Evolutionary conservation across 768 basidiomycete genomes (phyloP).

Genomic region (Mycena vitilis): DNA sequence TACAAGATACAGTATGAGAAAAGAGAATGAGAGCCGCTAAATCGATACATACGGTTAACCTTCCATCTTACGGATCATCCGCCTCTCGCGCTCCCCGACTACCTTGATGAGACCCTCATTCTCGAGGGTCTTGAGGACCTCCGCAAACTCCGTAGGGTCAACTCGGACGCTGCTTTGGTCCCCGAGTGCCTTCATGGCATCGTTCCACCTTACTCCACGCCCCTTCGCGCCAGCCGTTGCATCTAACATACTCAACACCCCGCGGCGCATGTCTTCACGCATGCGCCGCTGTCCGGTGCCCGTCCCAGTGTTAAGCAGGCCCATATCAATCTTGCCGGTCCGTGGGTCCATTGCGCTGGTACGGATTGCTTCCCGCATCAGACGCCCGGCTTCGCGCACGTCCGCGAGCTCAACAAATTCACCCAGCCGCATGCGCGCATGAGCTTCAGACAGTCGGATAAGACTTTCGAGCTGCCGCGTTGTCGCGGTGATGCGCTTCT

Average conservation of each 20-base stretch:
- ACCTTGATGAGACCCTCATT: constrained; percentile 90
- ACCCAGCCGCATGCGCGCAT: constrained; percentile 95
- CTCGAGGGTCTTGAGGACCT: constrained; percentile 82
- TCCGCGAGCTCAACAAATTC: constrained; percentile 87
- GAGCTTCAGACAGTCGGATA: constrained; percentile 96
- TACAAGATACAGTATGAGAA: constrained; percentile 13
- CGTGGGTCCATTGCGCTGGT: constrained; percentile 96
- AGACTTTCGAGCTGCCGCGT: constrained; percentile 97
- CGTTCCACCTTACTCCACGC: constrained; percentile 82
- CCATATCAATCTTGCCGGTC: constrained; percentile 98
- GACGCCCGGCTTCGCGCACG: constrained; percentile 90
- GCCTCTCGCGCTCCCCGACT: constrained; percentile 86
- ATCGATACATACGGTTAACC: constrained; percentile 36
- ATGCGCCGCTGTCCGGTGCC: constrained; percentile 87
- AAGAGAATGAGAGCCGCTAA: neutral
- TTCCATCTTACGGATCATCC: constrained; percentile 81
- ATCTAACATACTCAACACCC: constrained; percentile 76
- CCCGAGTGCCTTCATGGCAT: constrained; percentile 81
- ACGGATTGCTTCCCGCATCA: constrained; percentile 96
- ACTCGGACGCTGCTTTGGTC: constrained; percentile 88
- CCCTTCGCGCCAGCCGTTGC: constrained; percentile 59
- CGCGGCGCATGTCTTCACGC: constrained; percentile 90
- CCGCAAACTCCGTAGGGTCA: constrained; percentile 82
- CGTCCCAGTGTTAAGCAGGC: constrained; percentile 93
- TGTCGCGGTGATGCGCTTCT: constrained; percentile 97